Evolutionary conservation across 441 rosid species (phyloP), one percentile per base, ranked within the genome.

Genomic region (Bocquillonia castaneifolia): DNA sequence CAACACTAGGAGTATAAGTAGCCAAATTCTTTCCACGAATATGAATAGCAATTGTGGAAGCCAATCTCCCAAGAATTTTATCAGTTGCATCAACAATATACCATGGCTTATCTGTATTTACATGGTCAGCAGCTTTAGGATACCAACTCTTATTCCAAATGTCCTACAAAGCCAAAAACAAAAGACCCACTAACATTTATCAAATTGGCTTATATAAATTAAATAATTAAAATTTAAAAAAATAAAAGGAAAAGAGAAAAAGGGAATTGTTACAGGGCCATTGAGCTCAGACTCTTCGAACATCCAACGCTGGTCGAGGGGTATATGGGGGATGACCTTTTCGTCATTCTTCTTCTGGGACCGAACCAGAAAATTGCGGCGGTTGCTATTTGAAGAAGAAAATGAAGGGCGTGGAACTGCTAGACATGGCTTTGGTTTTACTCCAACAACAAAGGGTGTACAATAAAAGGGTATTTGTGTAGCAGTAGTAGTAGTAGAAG

Each of bases 71-170:
- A 2, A 91, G 92, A 74, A 93, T 84, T 62, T 89, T 89, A 66
- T 93, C 97, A 0, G 94, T 85, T 28, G 97, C 98, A 74, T 93
- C 96, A 66, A 93, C 98, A 57, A 93, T 63, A 69, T 74, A 91
- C 98, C 97, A 93, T 2, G 83, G 80, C 76, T 93, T 93, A 22
- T 84, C 89, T 0, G 93, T 89, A 73, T 88, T 88, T 52, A 91
- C 79, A 63, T 93, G 98, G 76, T 93, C 96, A 37, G 79, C 72
- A 57, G 93, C 92, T 82, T 90, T 93, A 25, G 98, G 98, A 76
- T 93, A 87, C 98, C 97, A 88, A 18, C 96, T 90, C 14, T 69
- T 87, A 78, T 93, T 90, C 98, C 98, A 93, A 51, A 90, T 93
- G 71, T 93, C 97, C 98, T 93, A 65, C 50, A 72, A 67, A 62